phyloP scores from a whole-genome alignment of 805 yeast genomes.

The Candida insectorum region DNA sequence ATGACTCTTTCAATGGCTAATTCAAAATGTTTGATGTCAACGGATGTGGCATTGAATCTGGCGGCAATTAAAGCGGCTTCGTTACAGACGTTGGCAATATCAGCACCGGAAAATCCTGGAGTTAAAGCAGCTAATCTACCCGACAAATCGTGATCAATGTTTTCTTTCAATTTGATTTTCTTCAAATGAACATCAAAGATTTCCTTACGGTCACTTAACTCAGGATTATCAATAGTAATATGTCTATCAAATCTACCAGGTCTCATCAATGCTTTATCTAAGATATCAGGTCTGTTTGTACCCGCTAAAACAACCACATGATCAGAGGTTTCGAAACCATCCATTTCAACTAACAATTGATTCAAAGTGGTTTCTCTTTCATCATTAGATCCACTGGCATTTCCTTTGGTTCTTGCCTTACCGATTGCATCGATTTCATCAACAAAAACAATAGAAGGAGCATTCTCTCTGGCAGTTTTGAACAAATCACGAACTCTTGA shows the following conservation, averaged over 20 bases:
- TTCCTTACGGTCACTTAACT: conserved; percentile 82
- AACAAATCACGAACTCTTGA: conserved; percentile 90
- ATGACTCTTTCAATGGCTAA: conserved; percentile 91
- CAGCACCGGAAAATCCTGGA: conserved; percentile 96
- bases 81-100: conserved; percentile 90
- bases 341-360: conserved; percentile 93
- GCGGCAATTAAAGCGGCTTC: conserved; percentile 95
- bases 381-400: conserved; percentile 73
- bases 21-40: conserved; percentile 74
- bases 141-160: conserved; percentile 49
- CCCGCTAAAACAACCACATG: conserved; percentile 94
- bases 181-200: conserved; percentile 77
- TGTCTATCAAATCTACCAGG: conserved; percentile 96
- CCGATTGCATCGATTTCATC: conserved; percentile 98
- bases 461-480: conserved; percentile 83
- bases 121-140: conserved; percentile 89
- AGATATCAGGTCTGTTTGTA: conserved; percentile 87
- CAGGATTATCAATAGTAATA: conserved; percentile 81
- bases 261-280: conserved; percentile 85
- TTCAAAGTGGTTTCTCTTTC: conserved; percentile 92
- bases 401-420: conserved; percentile 71
- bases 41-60: conserved; percentile 60
- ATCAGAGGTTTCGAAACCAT: conserved; percentile 83
- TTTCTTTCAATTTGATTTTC: conserved; percentile 48
- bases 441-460: conserved; percentile 86